Base-by-base conservation (phyloP, 192 early-diverging fungal species). In the Coemansia sp. region DNA sequence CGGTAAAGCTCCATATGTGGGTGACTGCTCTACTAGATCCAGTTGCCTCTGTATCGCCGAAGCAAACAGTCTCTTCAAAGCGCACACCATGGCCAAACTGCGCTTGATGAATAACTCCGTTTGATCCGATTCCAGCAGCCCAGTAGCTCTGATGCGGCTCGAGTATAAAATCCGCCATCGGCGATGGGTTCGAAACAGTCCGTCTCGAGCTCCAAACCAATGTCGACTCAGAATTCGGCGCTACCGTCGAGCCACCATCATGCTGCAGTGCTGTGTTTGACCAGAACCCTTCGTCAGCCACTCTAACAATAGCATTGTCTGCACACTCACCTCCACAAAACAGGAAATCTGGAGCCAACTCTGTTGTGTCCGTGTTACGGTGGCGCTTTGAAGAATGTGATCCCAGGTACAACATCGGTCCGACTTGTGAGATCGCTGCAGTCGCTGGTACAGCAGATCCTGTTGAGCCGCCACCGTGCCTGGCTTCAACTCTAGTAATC, bases 171-270 rank as follows among this genome's bases (percentile, higher is more conserved):
- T 68, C 66, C 5, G 55, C 19, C 22, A 62, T 50, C 2, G 73
- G 73, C 19, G 66, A 65, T 24, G 69, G 73, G 62, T 63, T 69
- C 27, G 55, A 45, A 0, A 76, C 45, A 9, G 66, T 60, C 23
- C 48, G 40, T 4, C 44, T 22, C 9, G 34, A 19, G 13, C 45
- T 30, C 51, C 51, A 54, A 2, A 45, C 12, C 30, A 46, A 59
- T n/a, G n/a, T n/a, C n/a, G 43, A 44, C 15, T 15, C 43, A 44
- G 5, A 5, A 44, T 10, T 6, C 5, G 5, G 19, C 5, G 14
- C 5, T 44, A 18, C 15, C 14, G 43, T n/a, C n/a, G n/a, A n/a
- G n/a, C n/a, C 15, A 10, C 19, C 43, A 44, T 44, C 19, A 9
- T 13, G 43, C 43, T 44, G 49, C 43, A 24, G 10, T 12, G 10